phyloP scores from a whole-genome alignment of 2,329 filamentous ascomycete genomes.

The Penicillium sp. region DNA sequence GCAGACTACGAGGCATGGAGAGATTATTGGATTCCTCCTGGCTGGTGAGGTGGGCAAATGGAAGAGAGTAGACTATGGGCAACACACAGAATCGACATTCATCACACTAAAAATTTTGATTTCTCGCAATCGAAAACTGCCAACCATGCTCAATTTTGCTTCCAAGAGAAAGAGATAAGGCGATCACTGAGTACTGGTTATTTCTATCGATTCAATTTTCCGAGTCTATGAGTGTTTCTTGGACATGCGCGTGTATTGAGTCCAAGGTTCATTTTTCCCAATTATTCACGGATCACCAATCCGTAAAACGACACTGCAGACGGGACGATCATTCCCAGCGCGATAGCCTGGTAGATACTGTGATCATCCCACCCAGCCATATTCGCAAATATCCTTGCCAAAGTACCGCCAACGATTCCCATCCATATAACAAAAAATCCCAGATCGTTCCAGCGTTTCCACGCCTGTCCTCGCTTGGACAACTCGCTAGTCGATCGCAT shows the following conservation, averaged over 20 bases:
- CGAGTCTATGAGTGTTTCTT: not conserved
- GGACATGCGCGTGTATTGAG: not conserved
- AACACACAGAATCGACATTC: too few relatives aligned
- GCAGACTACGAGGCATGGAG: not conserved
- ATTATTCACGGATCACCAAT: conserved; percentile 17
- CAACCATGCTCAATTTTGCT: too few relatives aligned
- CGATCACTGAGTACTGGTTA: not conserved
- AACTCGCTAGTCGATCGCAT: conserved; percentile 36
- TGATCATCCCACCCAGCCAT: conserved; percentile 18
- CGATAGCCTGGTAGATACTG: conserved; percentile 15
- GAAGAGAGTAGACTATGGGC: not conserved
- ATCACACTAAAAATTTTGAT: too few relatives aligned
- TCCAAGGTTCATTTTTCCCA: not conserved
- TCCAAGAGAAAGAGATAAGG: not conserved
- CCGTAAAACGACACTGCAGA: conserved; percentile 21
- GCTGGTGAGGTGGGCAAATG: not conserved
- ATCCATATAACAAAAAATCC: conserved; percentile 37
- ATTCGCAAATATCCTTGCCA: conserved; percentile 17
- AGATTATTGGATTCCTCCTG: not conserved
- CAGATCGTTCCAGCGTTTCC: conserved; percentile 31
- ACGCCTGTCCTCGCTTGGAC: conserved; percentile 24
- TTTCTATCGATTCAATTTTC: not conserved
- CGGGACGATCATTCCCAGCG: conserved; percentile 17
- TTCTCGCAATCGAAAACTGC: too few relatives aligned
- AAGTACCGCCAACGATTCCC: conserved; percentile 30